Evolutionary conservation across 306 rosid species (phyloP), one percentile per base, ranked within the genome.

Genomic region (Lupinus albus): DNA sequence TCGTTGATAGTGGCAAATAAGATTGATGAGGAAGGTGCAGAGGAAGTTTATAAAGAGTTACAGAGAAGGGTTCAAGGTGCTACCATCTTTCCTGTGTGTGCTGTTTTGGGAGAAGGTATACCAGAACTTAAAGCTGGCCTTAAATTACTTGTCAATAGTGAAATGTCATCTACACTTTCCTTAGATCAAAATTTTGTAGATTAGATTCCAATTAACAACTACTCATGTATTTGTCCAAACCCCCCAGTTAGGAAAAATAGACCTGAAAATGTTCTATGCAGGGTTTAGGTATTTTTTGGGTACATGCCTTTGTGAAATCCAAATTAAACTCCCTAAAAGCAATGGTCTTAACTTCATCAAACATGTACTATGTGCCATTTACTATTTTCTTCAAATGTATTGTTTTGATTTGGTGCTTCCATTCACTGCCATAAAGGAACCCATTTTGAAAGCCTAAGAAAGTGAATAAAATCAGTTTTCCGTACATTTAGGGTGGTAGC

Each of bases 21-120:
- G 79, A 88, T 85, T 60, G 99, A 93, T 6, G 97, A 90, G 83
- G 86, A 88, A 15, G 99, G 99, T 58, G 83, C 96, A 9, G 86
- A 77, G 20, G 70, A 60, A 67, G 92, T 88, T 50, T 91, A 73
- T 32, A 77, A 79, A 60, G 96, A 88, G 76, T 78, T 93, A 62
- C 80, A 83, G 86, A 84, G 78, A 17, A 77, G 96, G 82, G 87
- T 88, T 44, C 74, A 81, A 11, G 86, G 84, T 50, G 92, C 85
- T 71, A 86, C 87, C 39, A 81, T 93, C 7, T 90, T 80, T 84
- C 96, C 87, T 1, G 93, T 90, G 1, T 89, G 94, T 67, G 98
- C 98, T 49, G 79, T 89, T 77, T 82, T 89, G 86, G 95, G 68
- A 68, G 96, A 92, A 75, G 96, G 99, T 73, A 76, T 90, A 49